These are phyloP conservation scores for Solanum aculeatissimum DNA, from an alignment of 305 asterid genomes.

Conservation along the genomic window DNA sequence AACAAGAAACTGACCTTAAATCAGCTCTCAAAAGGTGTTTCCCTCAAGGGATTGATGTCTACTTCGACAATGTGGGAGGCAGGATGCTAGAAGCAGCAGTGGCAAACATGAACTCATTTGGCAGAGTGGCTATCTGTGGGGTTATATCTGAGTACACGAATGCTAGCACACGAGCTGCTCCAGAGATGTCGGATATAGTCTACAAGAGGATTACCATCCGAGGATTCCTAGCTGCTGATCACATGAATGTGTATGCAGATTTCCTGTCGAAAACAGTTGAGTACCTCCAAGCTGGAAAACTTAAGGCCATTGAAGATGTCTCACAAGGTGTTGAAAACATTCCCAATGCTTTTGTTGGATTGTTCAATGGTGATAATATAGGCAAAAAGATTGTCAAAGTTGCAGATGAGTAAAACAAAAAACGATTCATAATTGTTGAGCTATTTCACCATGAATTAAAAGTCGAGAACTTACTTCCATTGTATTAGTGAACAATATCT, in stretches of 20 bases:
- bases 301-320: constrained; percentile 41
- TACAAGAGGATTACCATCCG: constrained; percentile 49
- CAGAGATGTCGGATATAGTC: constrained; percentile 40
- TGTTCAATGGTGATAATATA: constrained; percentile 43
- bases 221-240: constrained; percentile 47
- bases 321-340: constrained; percentile 42
- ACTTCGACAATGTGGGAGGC: constrained; percentile 68
- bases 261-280: constrained; percentile 31
- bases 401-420: constrained; percentile 9
- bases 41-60: constrained; percentile 65
- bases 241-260: constrained; percentile 22
- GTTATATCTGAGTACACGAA: constrained; percentile 52
- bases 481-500: neutral
- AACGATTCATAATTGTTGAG: neutral
- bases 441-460: neutral
- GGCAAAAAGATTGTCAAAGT: constrained; percentile 52
- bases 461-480: too few species aligned
- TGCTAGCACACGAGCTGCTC: constrained; percentile 13
- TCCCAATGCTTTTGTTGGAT: constrained; percentile 40
- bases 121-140: constrained; percentile 61
- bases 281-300: constrained; percentile 26
- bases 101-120: constrained; percentile 46
- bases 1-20: constrained; percentile 46
- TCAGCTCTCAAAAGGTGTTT: constrained; percentile 43
- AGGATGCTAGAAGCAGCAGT: constrained; percentile 55